These are phyloP conservation scores for Penicillium sp. DNA, from an alignment of 2,329 filamentous ascomycete genomes.

Conservation along the genomic window DNA sequence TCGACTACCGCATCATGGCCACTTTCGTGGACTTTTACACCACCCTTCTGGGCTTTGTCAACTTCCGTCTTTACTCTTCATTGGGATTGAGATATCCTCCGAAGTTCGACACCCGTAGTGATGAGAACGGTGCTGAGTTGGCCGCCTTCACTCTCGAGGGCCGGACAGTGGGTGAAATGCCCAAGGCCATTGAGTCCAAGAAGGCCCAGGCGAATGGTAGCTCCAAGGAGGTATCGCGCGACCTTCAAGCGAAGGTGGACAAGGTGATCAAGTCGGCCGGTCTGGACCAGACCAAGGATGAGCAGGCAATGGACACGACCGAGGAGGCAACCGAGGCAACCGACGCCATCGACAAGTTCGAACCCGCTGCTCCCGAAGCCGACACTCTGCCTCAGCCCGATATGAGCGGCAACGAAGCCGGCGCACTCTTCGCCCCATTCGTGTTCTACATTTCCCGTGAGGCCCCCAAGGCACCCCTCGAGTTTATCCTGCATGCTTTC, in stretches of 20 bases:
- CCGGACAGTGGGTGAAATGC: conserved; percentile 50
- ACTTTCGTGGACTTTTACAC: conserved; percentile 99
- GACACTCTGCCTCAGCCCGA: conserved; percentile 80
- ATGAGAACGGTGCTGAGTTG: conserved; percentile 84
- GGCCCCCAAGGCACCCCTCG: conserved; percentile 80
- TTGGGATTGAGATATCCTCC: conserved; percentile 92
- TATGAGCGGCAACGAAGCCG: conserved; percentile 60
- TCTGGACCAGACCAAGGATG: conserved; percentile 41
- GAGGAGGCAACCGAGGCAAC: conserved; percentile 51
- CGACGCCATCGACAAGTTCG: conserved; percentile 83
- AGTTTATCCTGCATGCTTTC: conserved; percentile 89
- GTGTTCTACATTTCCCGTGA: conserved; percentile 93
- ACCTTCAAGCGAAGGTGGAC: conserved; percentile 65
- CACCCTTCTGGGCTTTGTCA: conserved; percentile 89
- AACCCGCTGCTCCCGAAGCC: conserved; percentile 74
- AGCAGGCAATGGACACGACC: conserved; percentile 43
- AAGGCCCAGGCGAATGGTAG: conserved; percentile 52
- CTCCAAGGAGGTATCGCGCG: conserved; percentile 60
- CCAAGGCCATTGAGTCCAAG: conserved; percentile 51
- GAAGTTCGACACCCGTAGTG: conserved; percentile 81
- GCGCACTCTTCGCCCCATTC: conserved; percentile 77
- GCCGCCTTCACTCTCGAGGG: conserved; percentile 87
- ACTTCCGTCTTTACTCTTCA: conserved; percentile 89
- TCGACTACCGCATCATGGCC: conserved; percentile 98
- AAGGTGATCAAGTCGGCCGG: conserved; percentile 44